Evolutionary conservation across 2,329 filamentous ascomycete genomes (phyloP).

Genomic region (Ophiostoma tasmaniense): DNA sequence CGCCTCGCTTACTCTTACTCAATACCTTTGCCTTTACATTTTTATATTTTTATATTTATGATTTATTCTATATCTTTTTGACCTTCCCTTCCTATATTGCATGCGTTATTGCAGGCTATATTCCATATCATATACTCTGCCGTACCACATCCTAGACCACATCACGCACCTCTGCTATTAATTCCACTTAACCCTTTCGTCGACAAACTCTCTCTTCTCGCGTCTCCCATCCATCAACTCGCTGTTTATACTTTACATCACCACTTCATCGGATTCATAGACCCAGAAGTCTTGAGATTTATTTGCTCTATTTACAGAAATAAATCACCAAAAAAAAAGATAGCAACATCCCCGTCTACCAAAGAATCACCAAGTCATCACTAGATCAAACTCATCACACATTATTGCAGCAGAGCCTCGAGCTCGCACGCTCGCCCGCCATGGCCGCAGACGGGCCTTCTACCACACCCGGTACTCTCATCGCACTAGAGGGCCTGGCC

Average conservation of each 20-base stretch:
- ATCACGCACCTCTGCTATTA: background rate
- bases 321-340: background rate
- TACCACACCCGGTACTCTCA: conserved; percentile 38
- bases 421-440: conserved; percentile 2
- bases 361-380: background rate
- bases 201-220: background rate
- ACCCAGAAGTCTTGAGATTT: background rate
- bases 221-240: background rate
- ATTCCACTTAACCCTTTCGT: background rate
- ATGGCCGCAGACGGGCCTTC: conserved; percentile 9
- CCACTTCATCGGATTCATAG: background rate
- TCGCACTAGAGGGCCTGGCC: conserved; percentile 51
- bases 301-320: background rate
- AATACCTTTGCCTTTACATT: background rate
- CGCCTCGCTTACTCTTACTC: background rate
- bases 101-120: background rate
- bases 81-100: background rate
- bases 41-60: background rate
- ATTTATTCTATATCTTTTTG: conserved; percentile 1
- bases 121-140: background rate
- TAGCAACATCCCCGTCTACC: background rate
- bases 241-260: background rate
- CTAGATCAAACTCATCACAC: background rate
- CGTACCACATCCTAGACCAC: background rate
- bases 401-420: background rate